Base-by-base conservation (phyloP, 495 filamentous ascomycete genomes). In the Aspergillus haitiensis region DNA sequence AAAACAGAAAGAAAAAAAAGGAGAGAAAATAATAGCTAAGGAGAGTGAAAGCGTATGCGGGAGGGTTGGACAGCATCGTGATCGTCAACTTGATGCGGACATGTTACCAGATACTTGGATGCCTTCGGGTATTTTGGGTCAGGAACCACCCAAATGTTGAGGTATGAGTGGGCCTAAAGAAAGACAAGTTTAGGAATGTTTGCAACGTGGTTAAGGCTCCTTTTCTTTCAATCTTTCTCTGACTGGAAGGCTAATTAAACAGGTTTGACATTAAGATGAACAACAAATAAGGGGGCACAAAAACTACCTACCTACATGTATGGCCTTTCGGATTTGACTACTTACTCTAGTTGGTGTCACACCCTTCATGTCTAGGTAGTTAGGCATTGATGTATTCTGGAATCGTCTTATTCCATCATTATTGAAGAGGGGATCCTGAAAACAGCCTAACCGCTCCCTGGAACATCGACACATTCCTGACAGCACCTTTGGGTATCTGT, bases 61-160 rank as follows among this genome's bases (percentile, higher is more conserved):
- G 27, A 48, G 16, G 33, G 48, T 49, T 21, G n/a, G 51, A 44
- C 44, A 55, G 37, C 34, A 45, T 31, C 6, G 37, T 36, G 37
- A 55, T n/a, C 42, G 31, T 39, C 40, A 33, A 46, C 44, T 37
- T 50, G 10, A 48, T 47, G 55, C 48, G 48, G 48, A 31, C 32
- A 3, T 12, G 13, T 34, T 8, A 51, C 21, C 5, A 10, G 12
- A 51, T 51, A 16, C 12, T 33, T 48, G 44, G 60, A 52, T 52
- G 55, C 8, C 60, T 62, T 48, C 55, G 46, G 51, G 15, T 27
- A 16, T 6, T 18, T 31, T 39, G 15, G 7, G 37, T 55, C 52
- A 32, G 52, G 52, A 15, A 31, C 27, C 21, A n/a, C n/a, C n/a
- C n/a, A n/a, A n/a, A n/a, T n/a, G 36, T 3, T 45, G 36, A 36